These are phyloP conservation scores for Huntiella savannae DNA, from an alignment of 2,329 filamentous ascomycete species.

Conservation along the genomic window DNA sequence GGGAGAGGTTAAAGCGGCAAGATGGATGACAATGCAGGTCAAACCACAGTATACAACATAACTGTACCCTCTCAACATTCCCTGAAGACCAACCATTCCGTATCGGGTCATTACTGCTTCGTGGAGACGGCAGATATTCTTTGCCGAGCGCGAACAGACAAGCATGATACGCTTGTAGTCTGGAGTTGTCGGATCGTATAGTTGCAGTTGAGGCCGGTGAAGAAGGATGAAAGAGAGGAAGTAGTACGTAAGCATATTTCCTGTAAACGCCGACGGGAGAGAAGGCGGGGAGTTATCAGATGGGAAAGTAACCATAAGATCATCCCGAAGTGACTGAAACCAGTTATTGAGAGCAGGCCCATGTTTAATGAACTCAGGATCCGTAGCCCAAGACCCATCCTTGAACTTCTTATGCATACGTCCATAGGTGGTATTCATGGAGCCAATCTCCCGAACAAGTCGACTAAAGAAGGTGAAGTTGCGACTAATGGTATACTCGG, in stretches of 20 bases:
- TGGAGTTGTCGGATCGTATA: constrained; percentile 49
- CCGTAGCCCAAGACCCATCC: constrained; percentile 54
- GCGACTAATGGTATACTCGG: constrained; percentile 58
- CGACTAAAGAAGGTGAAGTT: constrained; percentile 70
- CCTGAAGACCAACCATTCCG: constrained; percentile 62
- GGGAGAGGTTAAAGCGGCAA: constrained; percentile 84
- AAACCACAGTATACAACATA: constrained; percentile 88
- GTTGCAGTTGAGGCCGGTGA: constrained; percentile 66
- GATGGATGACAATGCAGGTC: constrained; percentile 78
- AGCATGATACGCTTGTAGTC: constrained; percentile 84
- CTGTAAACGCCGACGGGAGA: constrained; percentile 71
- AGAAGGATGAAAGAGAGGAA: constrained; percentile 72
- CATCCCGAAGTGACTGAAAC: constrained; percentile 56
- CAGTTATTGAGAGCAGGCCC: constrained; percentile 61
- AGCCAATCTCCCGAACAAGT: constrained; percentile 57
- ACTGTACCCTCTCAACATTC: constrained; percentile 86
- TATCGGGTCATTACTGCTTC: constrained; percentile 63
- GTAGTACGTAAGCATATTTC: constrained; percentile 79
- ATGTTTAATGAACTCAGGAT: constrained; percentile 64
- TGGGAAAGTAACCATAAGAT: constrained; percentile 62
- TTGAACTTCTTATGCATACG: constrained; percentile 52
- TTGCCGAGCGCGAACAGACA: constrained; percentile 68
- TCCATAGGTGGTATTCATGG: constrained; percentile 57
- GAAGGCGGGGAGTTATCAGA: constrained; percentile 62
- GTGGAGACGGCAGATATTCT: constrained; percentile 67